Evolutionary conservation across 2,329 filamentous ascomycete species (phyloP).

Genomic region (Fusarium sp.): DNA sequence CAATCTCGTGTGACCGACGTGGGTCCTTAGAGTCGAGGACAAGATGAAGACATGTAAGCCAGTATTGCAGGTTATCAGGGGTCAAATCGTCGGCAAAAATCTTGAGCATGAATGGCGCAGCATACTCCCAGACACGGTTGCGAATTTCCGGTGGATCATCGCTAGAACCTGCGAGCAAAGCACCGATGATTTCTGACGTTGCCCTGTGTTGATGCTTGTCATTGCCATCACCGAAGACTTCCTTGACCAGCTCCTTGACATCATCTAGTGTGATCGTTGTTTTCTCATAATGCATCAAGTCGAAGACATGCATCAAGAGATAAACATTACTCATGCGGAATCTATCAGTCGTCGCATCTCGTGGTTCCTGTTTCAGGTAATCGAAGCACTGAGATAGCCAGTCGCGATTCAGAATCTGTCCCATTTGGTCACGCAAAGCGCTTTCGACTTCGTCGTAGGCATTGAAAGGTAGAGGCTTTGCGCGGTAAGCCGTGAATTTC

Average conservation of each 20-base stretch:
- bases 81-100: slow-evolving; percentile 93
- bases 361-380: slow-evolving; percentile 95
- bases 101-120: slow-evolving; percentile 85
- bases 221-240: slow-evolving; percentile 89
- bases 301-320: slow-evolving; percentile 89
- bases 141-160: slow-evolving; percentile 82
- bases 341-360: slow-evolving; percentile 82
- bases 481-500: slow-evolving; percentile 82
- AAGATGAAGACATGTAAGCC: slow-evolving; percentile 93
- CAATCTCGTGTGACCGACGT: slow-evolving; percentile 84
- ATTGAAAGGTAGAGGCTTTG: slow-evolving; percentile 75
- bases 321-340: slow-evolving; percentile 92
- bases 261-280: slow-evolving; percentile 87
- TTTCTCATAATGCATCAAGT: slow-evolving; percentile 84
- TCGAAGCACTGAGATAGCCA: slow-evolving; percentile 92
- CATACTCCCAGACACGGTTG: slow-evolving; percentile 86
- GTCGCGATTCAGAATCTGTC: slow-evolving; percentile 79
- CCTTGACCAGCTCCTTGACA: slow-evolving; percentile 81
- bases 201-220: slow-evolving; percentile 98
- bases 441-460: slow-evolving; percentile 85
- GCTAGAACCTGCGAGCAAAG: slow-evolving; percentile 81
- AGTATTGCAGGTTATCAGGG: slow-evolving; percentile 93
- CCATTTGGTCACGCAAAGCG: slow-evolving; percentile 81
- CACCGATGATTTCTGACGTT: slow-evolving; percentile 92
- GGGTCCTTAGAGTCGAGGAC: slow-evolving; percentile 91